A percentile compares a stretch with the other conserved stretches of the same genome.
Conservation (phyloP, 148 eudicot species). For the Bassia scoparia region DNA sequence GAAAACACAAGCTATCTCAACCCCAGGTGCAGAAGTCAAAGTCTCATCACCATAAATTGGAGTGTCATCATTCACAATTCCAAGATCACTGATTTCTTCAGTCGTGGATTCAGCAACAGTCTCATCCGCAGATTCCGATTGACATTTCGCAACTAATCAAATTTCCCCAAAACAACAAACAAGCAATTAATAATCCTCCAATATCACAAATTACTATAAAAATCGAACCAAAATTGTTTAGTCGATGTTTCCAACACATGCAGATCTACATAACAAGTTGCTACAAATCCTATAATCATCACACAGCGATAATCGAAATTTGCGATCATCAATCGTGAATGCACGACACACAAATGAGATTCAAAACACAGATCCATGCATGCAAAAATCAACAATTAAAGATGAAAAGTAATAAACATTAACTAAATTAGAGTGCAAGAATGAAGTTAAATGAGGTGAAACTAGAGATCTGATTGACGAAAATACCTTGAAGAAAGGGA, state of each 20-base stretch:
- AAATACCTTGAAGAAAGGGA: slow-evolving; percentile 64
- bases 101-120: slow-evolving; percentile 36
- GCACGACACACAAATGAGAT: background rate
- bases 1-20: slow-evolving; percentile 76
- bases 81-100: slow-evolving; percentile 56
- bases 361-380: slow-evolving; percentile 10
- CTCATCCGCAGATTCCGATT: slow-evolving; percentile 44
- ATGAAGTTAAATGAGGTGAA: background rate
- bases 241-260: slow-evolving; percentile 14
- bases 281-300: background rate
- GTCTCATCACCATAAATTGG: slow-evolving; percentile 48
- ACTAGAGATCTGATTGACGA: slow-evolving; percentile 13
- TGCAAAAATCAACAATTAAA: background rate
- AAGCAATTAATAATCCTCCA: background rate
- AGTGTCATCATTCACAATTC: slow-evolving; percentile 59
- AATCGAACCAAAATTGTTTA: background rate
- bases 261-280: slow-evolving; percentile 12
- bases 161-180: slow-evolving; percentile 5
- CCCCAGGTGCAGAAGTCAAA: slow-evolving; percentile 66
- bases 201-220: background rate
- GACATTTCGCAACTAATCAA: slow-evolving; percentile 59
- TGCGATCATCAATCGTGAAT: background rate
- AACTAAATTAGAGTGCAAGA: background rate
- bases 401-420: background rate
- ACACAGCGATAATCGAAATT: background rate